These are phyloP conservation scores for Penicillium desertorum DNA, from an alignment of 495 filamentous ascomycete species.

Conservation along the genomic window DNA sequence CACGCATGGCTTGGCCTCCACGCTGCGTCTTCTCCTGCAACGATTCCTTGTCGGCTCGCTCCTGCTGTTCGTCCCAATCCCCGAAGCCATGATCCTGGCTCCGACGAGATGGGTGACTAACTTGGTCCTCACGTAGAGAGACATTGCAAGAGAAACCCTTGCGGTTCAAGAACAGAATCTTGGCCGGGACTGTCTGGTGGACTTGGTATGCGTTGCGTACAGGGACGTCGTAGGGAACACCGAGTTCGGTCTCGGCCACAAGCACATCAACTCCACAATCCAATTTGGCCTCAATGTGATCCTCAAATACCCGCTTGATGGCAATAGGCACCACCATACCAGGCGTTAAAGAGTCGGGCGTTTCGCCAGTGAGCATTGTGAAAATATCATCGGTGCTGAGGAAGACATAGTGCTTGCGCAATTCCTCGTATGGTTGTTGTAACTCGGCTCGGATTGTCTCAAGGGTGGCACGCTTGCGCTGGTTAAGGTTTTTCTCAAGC, in stretches of 20 bases:
- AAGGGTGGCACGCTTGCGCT: slow-evolving; percentile 91
- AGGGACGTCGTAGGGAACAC: slow-evolving; percentile 58
- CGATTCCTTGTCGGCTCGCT: slow-evolving; percentile 73
- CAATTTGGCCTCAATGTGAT: slow-evolving; percentile 88
- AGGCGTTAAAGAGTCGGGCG: slow-evolving; percentile 71
- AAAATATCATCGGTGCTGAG: slow-evolving; percentile 82
- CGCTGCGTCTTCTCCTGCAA: slow-evolving; percentile 77
- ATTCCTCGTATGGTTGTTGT: slow-evolving; percentile 88
- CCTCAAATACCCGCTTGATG: slow-evolving; percentile 82
- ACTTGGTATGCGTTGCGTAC: slow-evolving; percentile 59
- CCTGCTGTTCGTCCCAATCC: slow-evolving; percentile 84
- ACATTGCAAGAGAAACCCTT: slow-evolving; percentile 78
- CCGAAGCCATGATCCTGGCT: slow-evolving; percentile 66
- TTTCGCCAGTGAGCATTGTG: slow-evolving; percentile 96
- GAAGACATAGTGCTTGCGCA: slow-evolving; percentile 75
- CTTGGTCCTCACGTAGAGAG: slow-evolving; percentile 74
- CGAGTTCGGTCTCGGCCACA: slow-evolving; percentile 70
- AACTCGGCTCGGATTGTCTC: slow-evolving; percentile 95
- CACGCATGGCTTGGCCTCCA: slow-evolving; percentile 78
- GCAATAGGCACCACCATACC: slow-evolving; percentile 91
- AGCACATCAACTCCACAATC: slow-evolving; percentile 92
- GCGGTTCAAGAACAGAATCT: slow-evolving; percentile 80
- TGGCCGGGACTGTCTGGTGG: slow-evolving; percentile 83
- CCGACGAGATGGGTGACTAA: slow-evolving; percentile 66
- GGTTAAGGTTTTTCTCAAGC: slow-evolving; percentile 85